A percentile compares a stretch with the other conserved stretches of the same genome.
Conservation (phyloP, 169 alveolate species). For the Condylostoma magnum region DNA sequence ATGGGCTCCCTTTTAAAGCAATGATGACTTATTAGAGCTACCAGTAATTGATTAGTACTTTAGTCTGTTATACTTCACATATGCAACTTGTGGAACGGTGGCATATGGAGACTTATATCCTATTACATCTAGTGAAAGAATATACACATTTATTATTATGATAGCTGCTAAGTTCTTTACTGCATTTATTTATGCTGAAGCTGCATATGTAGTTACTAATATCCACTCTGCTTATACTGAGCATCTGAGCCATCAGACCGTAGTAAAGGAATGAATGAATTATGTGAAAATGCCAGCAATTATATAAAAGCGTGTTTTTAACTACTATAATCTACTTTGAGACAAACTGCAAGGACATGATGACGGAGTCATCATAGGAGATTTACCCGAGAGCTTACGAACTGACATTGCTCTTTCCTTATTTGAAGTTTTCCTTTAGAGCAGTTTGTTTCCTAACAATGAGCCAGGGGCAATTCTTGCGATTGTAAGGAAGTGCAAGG, state of each 20-base stretch:
- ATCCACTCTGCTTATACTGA: slow-evolving; percentile 29
- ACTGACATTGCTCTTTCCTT: slow-evolving; percentile 31
- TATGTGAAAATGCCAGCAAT: slow-evolving; percentile 15
- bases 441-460: slow-evolving; percentile 44
- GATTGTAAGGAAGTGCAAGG: slow-evolving; percentile 30
- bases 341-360: slow-evolving; percentile 47
- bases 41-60: slow-evolving; percentile 34
- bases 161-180: slow-evolving; percentile 34
- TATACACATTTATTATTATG: slow-evolving; percentile 31
- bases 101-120: slow-evolving; percentile 58
- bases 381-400: slow-evolving; percentile 41
- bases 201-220: slow-evolving; percentile 24
- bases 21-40: slow-evolving; percentile 19
- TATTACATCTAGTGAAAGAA: slow-evolving; percentile 35
- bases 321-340: slow-evolving; percentile 42
- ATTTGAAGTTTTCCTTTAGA: slow-evolving; percentile 31
- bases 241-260: slow-evolving; percentile 7
- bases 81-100: slow-evolving; percentile 38
- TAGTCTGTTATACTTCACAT: slow-evolving; percentile 23
- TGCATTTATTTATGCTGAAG: slow-evolving; percentile 54
- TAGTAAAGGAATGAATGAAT: slow-evolving; percentile 33
- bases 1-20: neutral
- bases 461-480: slow-evolving; percentile 44
- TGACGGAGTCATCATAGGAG: slow-evolving; percentile 30
- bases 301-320: slow-evolving; percentile 32